These are phyloP conservation scores for Tuber brumale DNA, from an alignment of 495 filamentous ascomycete genomes.

Conservation along the genomic window DNA sequence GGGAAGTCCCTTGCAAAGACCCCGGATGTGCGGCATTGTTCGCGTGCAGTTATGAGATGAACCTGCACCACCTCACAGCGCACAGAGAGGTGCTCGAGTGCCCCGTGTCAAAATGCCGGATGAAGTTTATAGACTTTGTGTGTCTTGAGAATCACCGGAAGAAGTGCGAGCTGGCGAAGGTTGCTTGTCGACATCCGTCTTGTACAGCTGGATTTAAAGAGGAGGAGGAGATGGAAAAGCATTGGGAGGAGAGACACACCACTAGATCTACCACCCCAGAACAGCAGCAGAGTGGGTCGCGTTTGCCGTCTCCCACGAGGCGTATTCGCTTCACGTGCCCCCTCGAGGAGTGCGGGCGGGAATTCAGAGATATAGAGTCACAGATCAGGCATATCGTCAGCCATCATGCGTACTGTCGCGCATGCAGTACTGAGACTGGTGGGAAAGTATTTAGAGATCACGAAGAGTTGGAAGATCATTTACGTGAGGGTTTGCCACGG, in stretches of 20 bases:
- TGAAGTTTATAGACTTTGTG: slow-evolving; percentile 22
- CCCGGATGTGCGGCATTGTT: slow-evolving; percentile 20
- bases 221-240: slow-evolving; percentile 21
- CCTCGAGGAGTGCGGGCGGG: slow-evolving; percentile 10
- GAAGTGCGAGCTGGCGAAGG: slow-evolving; percentile 14
- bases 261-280: slow-evolving; percentile 14
- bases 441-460: slow-evolving; percentile 21
- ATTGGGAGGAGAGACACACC: slow-evolving; percentile 17
- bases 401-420: slow-evolving; percentile 20
- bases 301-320: slow-evolving; percentile 13
- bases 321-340: slow-evolving; percentile 16
- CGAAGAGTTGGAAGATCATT: slow-evolving; percentile 24
- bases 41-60: slow-evolving; percentile 27
- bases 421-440: slow-evolving; percentile 20
- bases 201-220: slow-evolving; percentile 23
- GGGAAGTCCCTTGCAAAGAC: slow-evolving; percentile 13
- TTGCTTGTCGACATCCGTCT: not conserved
- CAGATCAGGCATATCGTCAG: slow-evolving; percentile 22
- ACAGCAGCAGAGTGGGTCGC: not conserved
- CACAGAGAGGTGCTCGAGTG: slow-evolving; percentile 23
- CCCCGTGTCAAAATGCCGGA: slow-evolving; percentile 13
- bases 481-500: slow-evolving; percentile 9
- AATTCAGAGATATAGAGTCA: slow-evolving; percentile 21
- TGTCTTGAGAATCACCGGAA: slow-evolving; percentile 24
- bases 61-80: slow-evolving; percentile 15